phyloP scores from a whole-genome alignment of 2,329 filamentous ascomycete species.

The Colletotrichum acutatum region DNA sequence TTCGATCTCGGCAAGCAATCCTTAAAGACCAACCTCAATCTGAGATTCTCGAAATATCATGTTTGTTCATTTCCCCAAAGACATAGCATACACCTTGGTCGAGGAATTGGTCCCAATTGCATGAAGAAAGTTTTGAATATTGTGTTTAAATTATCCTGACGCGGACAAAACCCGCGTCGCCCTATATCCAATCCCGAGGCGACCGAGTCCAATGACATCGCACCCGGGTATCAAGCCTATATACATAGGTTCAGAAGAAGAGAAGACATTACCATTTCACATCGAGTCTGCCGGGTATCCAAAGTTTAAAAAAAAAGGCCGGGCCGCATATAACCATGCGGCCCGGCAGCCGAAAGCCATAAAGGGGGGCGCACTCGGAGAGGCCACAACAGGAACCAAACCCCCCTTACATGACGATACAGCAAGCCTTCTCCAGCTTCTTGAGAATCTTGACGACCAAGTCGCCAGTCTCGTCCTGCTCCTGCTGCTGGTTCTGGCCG shows the following conservation, averaged over 20 bases:
- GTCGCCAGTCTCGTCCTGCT: conserved; percentile 66
- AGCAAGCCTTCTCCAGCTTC: conserved; percentile 76
- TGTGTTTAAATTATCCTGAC: background rate
- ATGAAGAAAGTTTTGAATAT: background rate
- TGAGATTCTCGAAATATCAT: background rate
- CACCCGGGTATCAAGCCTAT: background rate
- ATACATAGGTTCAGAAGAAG: conserved; percentile 6
- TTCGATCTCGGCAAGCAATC: background rate
- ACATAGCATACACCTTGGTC: background rate
- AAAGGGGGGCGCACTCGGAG: background rate
- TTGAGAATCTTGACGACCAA: conserved; percentile 70
- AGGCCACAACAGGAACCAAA: background rate
- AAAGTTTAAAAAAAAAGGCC: background rate
- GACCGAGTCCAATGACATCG: conserved; percentile 12
- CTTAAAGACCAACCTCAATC: background rate
- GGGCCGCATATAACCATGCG: background rate
- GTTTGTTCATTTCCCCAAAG: background rate
- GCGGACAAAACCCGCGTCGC: background rate
- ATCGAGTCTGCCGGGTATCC: conserved; percentile 7
- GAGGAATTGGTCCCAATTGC: background rate
- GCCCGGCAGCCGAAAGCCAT: background rate
- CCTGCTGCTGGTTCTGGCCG: conserved; percentile 49
- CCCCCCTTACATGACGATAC: conserved; percentile 75
- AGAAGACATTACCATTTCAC: conserved; percentile 16
- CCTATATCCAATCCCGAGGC: background rate